Base-by-base conservation (phyloP, 345 rosid species). In the Acer negundo region DNA sequence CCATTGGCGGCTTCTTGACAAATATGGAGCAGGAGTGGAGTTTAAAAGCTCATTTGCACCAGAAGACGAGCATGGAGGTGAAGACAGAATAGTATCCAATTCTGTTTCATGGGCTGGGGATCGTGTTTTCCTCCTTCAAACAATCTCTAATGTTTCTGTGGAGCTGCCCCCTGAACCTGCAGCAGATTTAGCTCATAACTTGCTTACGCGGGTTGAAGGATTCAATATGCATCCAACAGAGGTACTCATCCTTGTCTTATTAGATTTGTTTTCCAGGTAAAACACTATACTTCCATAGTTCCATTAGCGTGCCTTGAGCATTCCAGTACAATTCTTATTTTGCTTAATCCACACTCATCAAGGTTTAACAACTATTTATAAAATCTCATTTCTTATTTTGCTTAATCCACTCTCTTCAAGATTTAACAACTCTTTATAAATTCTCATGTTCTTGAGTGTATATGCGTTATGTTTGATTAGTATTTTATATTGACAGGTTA, bases 31-130 rank as follows among this genome's bases (percentile, higher is more conserved):
- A 38, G 84, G 75, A 79, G 85, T 79, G 78, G 82, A 75, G 69
- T 65, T 68, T 31, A 85, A 75, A 74, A 85, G 77, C 69, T 82
- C 84, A 16, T 16, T 44, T 72, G 80, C 75, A 63, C 77, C 80
- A 73, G 76, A 69, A 80, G 82, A 71, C 63, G 75, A 72, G 23
- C 76, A 81, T 70, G 89, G 78, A 68, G 86, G 82, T 77, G 89
- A 80, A 56, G 80, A 83, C 5, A 78, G 74, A 77, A 75, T 65
- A 6, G 86, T 84, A 81, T 72, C 86, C 22, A 78, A 82, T 61
- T 94, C 97, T 75, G 86, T 88, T 86, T 82, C 91, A 69, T 92
- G 94, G 98, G 98, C 95, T 71, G 94, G 93, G 22, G 97, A 94
- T 82, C 91, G 97, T 65, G 97, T 96, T 84, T 92, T 79, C 84